phyloP scores from a whole-genome alignment of 176 grass and related monocot genomes.

The Musa troglodytarum region DNA sequence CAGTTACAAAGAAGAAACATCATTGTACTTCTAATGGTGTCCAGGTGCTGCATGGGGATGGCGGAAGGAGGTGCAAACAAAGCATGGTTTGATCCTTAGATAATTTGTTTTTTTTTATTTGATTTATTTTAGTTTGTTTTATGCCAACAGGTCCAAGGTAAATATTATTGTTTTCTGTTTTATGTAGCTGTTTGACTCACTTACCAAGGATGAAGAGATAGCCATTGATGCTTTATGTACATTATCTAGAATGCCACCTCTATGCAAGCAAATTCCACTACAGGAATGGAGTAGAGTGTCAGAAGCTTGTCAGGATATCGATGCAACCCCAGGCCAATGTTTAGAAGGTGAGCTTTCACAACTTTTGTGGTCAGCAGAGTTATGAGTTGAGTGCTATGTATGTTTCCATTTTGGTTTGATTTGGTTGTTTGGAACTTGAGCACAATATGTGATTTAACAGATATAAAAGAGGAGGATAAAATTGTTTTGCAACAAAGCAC shows the following conservation, averaged over 20 bases:
- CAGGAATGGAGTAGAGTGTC: conserved; percentile 2
- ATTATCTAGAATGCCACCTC: conserved; percentile 19
- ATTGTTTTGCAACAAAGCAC: background rate
- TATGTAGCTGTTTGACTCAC: conserved; percentile 17
- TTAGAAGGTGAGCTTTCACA: conserved; percentile 28
- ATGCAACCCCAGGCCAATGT: conserved; percentile 30
- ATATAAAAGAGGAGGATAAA: background rate
- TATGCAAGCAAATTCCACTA: conserved; percentile 1
- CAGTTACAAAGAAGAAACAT: conserved; percentile 41
- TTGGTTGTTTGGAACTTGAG: background rate
- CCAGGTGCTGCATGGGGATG: background rate
- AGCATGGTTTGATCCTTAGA: conserved; percentile 11
- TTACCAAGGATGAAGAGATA: conserved; percentile 52
- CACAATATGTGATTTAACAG: background rate
- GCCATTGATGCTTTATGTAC: conserved; percentile 41
- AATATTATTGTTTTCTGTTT: conserved; percentile 13
- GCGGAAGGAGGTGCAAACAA: conserved; percentile 15
- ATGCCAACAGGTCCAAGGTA: background rate
- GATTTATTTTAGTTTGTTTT: too few species aligned
- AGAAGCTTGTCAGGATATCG: conserved; percentile 8
- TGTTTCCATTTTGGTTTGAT: too few species aligned
- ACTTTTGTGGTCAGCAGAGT: background rate
- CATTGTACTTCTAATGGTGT: conserved; percentile 35
- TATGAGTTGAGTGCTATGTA: background rate
- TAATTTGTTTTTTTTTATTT: background rate